A percentile compares a stretch with the other conserved stretches of the same genome.
phyloP scores from a whole-genome alignment of 2,329 filamentous ascomycete genomes.

The Aureobasidium vineae region DNA sequence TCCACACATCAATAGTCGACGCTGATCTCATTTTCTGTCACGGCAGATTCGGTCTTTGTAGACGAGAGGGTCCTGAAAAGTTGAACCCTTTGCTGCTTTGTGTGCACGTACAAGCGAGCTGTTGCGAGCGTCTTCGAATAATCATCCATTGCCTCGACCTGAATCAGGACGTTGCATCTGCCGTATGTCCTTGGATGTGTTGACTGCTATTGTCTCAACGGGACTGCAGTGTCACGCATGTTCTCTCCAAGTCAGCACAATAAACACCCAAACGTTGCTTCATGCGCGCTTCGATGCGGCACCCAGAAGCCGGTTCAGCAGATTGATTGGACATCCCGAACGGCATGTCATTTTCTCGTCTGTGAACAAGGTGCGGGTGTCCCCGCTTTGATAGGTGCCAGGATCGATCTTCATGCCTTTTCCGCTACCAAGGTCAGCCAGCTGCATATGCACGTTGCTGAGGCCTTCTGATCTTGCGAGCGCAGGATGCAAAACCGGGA shows the following conservation, averaged over 20 bases:
- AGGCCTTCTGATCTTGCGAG: slow-evolving; percentile 11
- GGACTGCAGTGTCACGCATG: neutral
- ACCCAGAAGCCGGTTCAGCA: slow-evolving; percentile 11
- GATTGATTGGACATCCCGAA: slow-evolving; percentile 14
- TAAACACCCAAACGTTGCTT: neutral
- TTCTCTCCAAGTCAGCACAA: neutral
- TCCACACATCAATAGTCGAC: slow-evolving; percentile 10
- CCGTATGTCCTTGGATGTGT: neutral
- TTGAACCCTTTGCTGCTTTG: neutral
- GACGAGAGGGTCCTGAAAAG: neutral
- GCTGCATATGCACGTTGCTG: slow-evolving; percentile 22
- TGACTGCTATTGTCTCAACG: slow-evolving; percentile 7
- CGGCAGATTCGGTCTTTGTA: neutral
- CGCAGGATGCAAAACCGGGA: slow-evolving; percentile 12
- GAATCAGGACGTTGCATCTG: neutral
- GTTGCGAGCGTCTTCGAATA: neutral
- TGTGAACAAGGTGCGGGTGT: slow-evolving; percentile 4
- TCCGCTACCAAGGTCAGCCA: slow-evolving; percentile 23
- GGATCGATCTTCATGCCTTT: slow-evolving; percentile 5
- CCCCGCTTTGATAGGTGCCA: slow-evolving; percentile 26
- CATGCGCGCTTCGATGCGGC: slow-evolving; percentile 7
- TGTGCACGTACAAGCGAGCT: neutral
- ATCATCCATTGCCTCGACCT: neutral
- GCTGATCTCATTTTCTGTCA: slow-evolving; percentile 19
- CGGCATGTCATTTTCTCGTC: slow-evolving; percentile 11